Evolutionary conservation across 768 basidiomycete species (phyloP), one percentile per base, ranked within the genome.

Genomic region (Leucocoprinus sp.): DNA sequence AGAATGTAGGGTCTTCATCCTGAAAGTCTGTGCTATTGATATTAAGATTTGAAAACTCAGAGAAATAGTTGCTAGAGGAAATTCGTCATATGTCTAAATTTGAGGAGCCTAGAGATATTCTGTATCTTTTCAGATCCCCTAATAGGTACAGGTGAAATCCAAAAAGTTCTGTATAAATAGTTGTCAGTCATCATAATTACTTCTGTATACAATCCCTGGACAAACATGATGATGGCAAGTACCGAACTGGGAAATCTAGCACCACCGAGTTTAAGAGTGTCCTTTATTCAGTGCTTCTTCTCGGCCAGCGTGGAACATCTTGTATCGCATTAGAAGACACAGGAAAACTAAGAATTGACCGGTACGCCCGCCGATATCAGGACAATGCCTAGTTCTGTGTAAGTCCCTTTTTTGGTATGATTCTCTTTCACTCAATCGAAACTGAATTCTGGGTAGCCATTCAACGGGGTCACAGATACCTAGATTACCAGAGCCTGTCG

Each of bases 401-500:
- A 22, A 8, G 41, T 42, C 7, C 27, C n/a, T 21, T 4, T 18
- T 18, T 9, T 17, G 19, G 5, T 29, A 1, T 9, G 33, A 39
- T 39, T 11, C 4, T 14, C 2, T 4, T 19, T 19, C 22, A 26
- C 27, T 42, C 29, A 33, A 19, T 41, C 18, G 8, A 14, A 19
- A 12, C 4, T 31, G 6, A 31, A 4, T 23, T 39, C 11, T 26
- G 17, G 23, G n/a, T 31, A 42, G 37, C 6, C 18, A 29, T n/a
- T 37, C 44, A 23, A 28, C 44, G 18, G 15, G 24, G 34, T 27
- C 40, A 36, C 46, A 37, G 18, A 48, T 48, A 27, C 46, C 46
- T 11, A 41, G 24, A 19, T 41, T 48, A 48, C 46, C 46, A 1
- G 46, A 48, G 19, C 46, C 46, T 8, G 31, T 48, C 3, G 40